Evolutionary conservation across 768 basidiomycete species (phyloP).

Genomic region (Cyathus striatus): DNA sequence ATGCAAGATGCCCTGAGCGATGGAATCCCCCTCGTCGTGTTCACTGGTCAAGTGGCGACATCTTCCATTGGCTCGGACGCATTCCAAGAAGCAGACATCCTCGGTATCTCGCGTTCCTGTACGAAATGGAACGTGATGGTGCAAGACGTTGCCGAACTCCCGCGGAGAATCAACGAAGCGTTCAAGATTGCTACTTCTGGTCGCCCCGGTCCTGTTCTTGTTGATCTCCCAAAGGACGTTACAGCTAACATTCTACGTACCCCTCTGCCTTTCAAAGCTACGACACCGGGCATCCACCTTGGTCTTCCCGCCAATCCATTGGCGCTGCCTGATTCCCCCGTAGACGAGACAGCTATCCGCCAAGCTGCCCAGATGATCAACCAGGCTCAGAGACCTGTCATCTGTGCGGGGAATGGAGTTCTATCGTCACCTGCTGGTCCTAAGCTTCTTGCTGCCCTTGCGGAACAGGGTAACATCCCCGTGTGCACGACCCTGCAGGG

Average conservation of each 20-base stretch:
- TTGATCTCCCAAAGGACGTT: constrained; percentile 98
- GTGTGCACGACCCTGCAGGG: constrained; percentile 97
- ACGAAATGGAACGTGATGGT: constrained; percentile 99
- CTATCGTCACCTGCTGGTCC: constrained; percentile 81
- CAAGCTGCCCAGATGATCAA: constrained; percentile 92
- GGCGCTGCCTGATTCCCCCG: constrained; percentile 47
- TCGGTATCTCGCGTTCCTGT: constrained; percentile 95
- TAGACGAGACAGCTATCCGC: constrained; percentile 62
- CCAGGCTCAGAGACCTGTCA: constrained; percentile 81
- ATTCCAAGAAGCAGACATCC: constrained; percentile 97
- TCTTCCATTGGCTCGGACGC: constrained; percentile 97
- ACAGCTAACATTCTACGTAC: constrained; percentile 88
- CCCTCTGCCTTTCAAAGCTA: constrained; percentile 80
- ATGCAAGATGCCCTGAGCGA: constrained; percentile 98
- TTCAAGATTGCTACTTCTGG: constrained; percentile 99
- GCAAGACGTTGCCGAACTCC: constrained; percentile 92
- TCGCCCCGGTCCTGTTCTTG: constrained; percentile 94
- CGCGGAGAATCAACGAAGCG: constrained; percentile 94
- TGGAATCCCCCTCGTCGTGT: constrained; percentile 91
- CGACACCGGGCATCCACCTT: constrained; percentile 74
- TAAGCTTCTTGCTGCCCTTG: constrained; percentile 69
- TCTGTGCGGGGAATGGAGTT: constrained; percentile 92
- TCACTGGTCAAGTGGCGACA: constrained; percentile 97
- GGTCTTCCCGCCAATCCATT: constrained; percentile 76
- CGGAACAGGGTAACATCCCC: constrained; percentile 87